A percentile compares a stretch with the other conserved stretches of the same genome.
phyloP scores from a whole-genome alignment of 2,329 filamentous ascomycete genomes.

The Colletotrichum orbiculare region DNA sequence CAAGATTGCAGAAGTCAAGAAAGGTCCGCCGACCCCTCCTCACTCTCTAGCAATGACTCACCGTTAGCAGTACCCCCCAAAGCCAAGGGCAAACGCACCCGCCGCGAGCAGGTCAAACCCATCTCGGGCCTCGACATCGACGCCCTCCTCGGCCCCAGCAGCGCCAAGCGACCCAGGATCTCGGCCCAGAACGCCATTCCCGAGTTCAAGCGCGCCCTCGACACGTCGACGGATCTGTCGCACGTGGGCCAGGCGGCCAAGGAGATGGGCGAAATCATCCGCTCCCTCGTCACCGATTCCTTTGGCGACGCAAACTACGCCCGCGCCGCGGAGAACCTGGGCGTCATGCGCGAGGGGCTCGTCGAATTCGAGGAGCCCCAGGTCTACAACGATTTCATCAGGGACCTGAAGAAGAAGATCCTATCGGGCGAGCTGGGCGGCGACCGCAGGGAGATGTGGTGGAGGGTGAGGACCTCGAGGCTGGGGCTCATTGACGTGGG shows the following conservation, averaged over 20 bases:
- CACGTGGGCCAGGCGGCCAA: conserved; percentile 74
- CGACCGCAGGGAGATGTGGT: conserved; percentile 87
- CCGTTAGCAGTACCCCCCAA: conserved; percentile 76
- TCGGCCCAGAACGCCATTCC: conserved; percentile 82
- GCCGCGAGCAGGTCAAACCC: conserved; percentile 79
- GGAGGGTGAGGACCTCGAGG: conserved; percentile 71
- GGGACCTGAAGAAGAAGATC: conserved; percentile 77
- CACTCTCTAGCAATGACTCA: not conserved
- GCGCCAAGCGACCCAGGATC: conserved; percentile 52
- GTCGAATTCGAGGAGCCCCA: conserved; percentile 79
- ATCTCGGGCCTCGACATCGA: conserved; percentile 91
- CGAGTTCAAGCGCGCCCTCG: conserved; percentile 86
- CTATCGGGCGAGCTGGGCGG: conserved; percentile 77
- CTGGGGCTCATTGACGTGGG: conserved; percentile 79
- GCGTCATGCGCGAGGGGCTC: conserved; percentile 82
- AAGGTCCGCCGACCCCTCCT: conserved; percentile 59
- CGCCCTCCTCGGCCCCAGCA: conserved; percentile 73
- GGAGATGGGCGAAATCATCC: conserved; percentile 80
- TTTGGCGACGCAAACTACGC: conserved; percentile 81
- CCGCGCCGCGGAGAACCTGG: conserved; percentile 78
- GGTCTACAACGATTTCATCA: conserved; percentile 81
- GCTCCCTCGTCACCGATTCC: conserved; percentile 75
- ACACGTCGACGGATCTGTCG: conserved; percentile 66
- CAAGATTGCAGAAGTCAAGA: conserved; percentile 81
- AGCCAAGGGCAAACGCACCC: conserved; percentile 76